phyloP scores from a whole-genome alignment of 805 yeast genomes.

The Candida morakotiae region DNA sequence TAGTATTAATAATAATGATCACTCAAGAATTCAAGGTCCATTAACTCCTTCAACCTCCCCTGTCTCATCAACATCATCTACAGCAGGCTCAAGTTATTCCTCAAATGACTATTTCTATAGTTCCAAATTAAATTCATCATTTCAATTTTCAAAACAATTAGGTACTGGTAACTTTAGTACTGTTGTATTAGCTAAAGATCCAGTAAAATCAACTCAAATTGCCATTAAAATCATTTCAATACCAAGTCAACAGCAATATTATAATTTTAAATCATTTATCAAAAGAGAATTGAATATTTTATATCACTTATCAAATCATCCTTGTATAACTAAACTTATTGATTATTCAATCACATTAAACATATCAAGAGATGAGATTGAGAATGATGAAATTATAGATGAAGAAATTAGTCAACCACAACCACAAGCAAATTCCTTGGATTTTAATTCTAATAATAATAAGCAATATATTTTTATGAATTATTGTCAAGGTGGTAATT shows the following conservation, averaged over 20 bases:
- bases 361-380: conserved; percentile 21
- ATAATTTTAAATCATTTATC: conserved; percentile 35
- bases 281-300: conserved; percentile 69
- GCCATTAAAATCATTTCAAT: conserved; percentile 67
- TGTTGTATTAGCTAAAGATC: conserved; percentile 47
- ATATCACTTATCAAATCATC: conserved; percentile 49
- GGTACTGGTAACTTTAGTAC: conserved; percentile 71
- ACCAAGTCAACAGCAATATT: conserved; percentile 26
- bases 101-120: conserved; percentile 3
- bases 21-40: conserved; percentile 1
- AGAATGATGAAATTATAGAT: conserved; percentile 11
- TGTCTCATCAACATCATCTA: conserved; percentile 3
- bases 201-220: conserved; percentile 24
- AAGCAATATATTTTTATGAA: conserved; percentile 58
- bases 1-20: conserved; percentile 4
- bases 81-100: neutral
- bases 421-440: too few species aligned
- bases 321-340: conserved; percentile 61
- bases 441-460: conserved; percentile 13
- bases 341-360: conserved; percentile 42
- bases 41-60: conserved; percentile 9
- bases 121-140: conserved; percentile 3
- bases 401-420: neutral
- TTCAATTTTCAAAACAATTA: conserved; percentile 26
- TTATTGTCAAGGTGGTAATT: conserved; percentile 80